Base-by-base conservation (phyloP, 2,329 filamentous ascomycete genomes). In the Exophiala mesophila region DNA sequence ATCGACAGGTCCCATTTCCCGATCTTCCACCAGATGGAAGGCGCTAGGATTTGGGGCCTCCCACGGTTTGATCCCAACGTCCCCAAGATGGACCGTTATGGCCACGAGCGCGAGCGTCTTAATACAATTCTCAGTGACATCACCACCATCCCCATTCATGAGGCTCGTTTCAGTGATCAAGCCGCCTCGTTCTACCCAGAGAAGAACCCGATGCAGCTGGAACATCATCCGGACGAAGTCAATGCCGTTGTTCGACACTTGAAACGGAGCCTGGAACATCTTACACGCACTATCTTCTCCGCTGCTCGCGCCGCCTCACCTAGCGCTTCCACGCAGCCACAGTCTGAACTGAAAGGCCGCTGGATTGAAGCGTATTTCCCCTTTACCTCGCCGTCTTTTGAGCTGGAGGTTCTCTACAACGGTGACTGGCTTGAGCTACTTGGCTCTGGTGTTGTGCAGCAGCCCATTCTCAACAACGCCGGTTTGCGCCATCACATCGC, bases 341-440 rank as follows among this genome's bases (percentile, higher is more conserved):
- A 79, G 36, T 85, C 94, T 58, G 87, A 88, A 3, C 71, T 97
- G 28, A 82, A 80, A 55, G 82, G 96, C 57, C 80, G 92, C 53
- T 98, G 92, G 92, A 82, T 97, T 5, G 90, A 96, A 64, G 88
- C 92, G 1, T 97, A 92, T 66, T 98, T 98, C 67, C 92, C 92
- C 28, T 97, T 97, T 63, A 98, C 92, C 1, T 89, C 83, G 44
- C 92, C 92, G 0, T 92, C 85, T 5, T 98, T 88, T 85, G 92
- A 98, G 63, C 76, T 98, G 17, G 92, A 98, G 61, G 88, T 98
- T 7, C 89, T 86, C 71, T 96, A 90, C 77, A 82, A 84, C 54
- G 89, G 86, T 20, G 85, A 94, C 61, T 98, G 92, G 92, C 80
- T 98, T 23, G 92, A 98, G 67, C 81, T 97, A 3, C 76, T 98